Conservation (phyloP, 2,329 filamentous ascomycete species). For the Penicillium oxalicum region DNA sequence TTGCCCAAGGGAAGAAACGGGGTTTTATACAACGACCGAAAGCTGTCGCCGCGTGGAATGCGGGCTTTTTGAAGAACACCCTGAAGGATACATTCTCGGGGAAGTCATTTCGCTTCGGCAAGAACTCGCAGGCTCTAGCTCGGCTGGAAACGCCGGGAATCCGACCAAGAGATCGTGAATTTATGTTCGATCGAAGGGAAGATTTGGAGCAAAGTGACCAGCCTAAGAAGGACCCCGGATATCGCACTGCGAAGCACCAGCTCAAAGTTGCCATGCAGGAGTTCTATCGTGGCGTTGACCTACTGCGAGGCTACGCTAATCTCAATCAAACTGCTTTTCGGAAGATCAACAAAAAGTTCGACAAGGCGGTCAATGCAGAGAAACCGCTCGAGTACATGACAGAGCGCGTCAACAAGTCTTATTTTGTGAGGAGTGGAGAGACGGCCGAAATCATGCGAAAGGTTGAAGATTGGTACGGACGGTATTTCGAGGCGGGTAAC, state of each 20-base stretch:
- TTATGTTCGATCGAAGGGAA: conserved; percentile 39
- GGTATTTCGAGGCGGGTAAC: conserved; percentile 91
- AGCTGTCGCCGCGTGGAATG: conserved; percentile 19
- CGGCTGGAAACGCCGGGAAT: conserved; percentile 40
- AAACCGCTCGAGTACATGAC: conserved; percentile 69
- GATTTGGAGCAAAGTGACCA: conserved; percentile 44
- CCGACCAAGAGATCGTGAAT: conserved; percentile 24
- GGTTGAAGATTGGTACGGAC: conserved; percentile 85
- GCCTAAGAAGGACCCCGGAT: conserved; percentile 60
- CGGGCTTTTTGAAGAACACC: conserved; percentile 11
- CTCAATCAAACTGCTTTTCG: conserved; percentile 90
- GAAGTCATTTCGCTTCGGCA: conserved; percentile 45
- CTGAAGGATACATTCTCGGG: conserved; percentile 34
- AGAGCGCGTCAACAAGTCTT: conserved; percentile 82
- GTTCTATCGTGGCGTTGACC: conserved; percentile 84
- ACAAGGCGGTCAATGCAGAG: conserved; percentile 72
- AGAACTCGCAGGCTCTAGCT: conserved; percentile 49
- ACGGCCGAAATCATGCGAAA: conserved; percentile 72
- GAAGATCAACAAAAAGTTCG: conserved; percentile 98
- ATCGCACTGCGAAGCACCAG: conserved; percentile 82
- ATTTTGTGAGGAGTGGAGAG: conserved; percentile 85
- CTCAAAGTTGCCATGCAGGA: conserved; percentile 87
- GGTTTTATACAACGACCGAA: conserved; percentile 18
- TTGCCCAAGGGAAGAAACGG: conserved; percentile 17
- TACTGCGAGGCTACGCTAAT: conserved; percentile 84